Evolutionary conservation across 768 basidiomycete species (phyloP), one percentile per base, ranked within the genome.

Genomic region (Hirschioporus abietinus): DNA sequence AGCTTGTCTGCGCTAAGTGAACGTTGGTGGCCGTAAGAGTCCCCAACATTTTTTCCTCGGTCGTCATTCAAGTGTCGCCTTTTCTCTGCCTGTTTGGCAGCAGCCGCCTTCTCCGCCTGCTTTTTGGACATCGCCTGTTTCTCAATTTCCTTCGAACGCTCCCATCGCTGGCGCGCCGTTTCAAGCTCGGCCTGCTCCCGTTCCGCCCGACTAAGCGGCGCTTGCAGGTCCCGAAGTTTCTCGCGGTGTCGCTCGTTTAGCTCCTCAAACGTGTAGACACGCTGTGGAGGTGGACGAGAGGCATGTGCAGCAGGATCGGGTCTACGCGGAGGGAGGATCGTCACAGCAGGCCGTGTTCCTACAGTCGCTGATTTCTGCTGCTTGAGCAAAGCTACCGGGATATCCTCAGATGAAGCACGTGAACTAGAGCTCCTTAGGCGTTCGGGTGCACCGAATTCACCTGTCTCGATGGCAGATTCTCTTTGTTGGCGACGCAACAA

Each of bases 261-360:
- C 74, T 96, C 93, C 76, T 96, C 95, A 74, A 91, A 93, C 1
- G 94, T 93, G 66, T 87, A 85, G 27, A 88, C 84, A 18, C 90
- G 87, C 57, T 79, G 76, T 3, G 74, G 70, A 26, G 81, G 78
- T 1, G 86, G 80, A 25, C 79, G 78, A 70, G 86, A 85, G 12
- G 88, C 86, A 42, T 76, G 69, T 6, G 79, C 79, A 23, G 80
- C 71, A 5, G 75, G 74, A 17, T 75, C 74, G 5, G 68, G 61
- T 65, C 75, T 78, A n/a, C 77, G 74, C 18, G 85, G 84, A 36
- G 85, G 84, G 58, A 84, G 72, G 58, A 81, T 75, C 23, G 78
- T 81, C 25, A 78, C 76, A 0, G 84, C 72, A 71, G 79, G 35
- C 23, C 60, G 24, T 17, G 60, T 8, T 3, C 60, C 60, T 25